Percentiles rank a stretch among this genome's conserved stretches.
Conservation (phyloP, 495 filamentous ascomycete genomes). For the Penicillium manginii region DNA sequence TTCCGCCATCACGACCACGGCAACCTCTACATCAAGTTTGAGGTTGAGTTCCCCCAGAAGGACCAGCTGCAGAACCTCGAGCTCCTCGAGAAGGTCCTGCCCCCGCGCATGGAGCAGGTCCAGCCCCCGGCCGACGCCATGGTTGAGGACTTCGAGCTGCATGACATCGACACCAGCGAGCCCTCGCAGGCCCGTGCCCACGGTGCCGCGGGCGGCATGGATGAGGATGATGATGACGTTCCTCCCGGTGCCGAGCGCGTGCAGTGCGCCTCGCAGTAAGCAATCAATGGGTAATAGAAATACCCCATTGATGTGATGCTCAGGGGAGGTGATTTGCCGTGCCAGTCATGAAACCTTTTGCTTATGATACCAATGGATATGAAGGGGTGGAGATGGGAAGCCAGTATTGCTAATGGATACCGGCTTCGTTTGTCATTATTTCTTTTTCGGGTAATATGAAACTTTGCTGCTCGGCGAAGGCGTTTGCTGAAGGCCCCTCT, state of each 20-base stretch:
- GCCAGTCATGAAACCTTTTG: constrained; percentile 40
- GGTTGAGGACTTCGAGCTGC: constrained; percentile 83
- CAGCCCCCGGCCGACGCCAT: constrained; percentile 78
- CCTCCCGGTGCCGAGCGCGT: constrained; percentile 87
- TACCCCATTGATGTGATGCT: constrained; percentile 7
- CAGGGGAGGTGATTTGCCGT: constrained; percentile 13
- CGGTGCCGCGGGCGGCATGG: constrained; percentile 70
- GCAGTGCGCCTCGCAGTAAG: constrained; percentile 97
- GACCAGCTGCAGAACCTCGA: constrained; percentile 56
- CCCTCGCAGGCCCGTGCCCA: constrained; percentile 71
- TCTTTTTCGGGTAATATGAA: constrained; percentile 29
- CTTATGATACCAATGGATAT: constrained; percentile 49
- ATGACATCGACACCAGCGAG: constrained; percentile 76
- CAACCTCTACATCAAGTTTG: constrained; percentile 97
- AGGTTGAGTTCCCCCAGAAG: constrained; percentile 88
- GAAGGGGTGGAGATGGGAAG: constrained; percentile 23
- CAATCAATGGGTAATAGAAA: constrained; percentile 5
- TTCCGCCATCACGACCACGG: constrained; percentile 93
- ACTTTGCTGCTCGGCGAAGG: constrained; percentile 40
- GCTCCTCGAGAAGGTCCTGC: constrained; percentile 79
- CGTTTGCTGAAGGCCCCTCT: constrained; percentile 41
- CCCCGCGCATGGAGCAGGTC: constrained; percentile 62
- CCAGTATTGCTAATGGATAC: background rate
- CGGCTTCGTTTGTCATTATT: constrained; percentile 25
- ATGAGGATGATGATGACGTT: constrained; percentile 79